A percentile compares a stretch with the other conserved stretches of the same genome.
These are phyloP conservation scores for Curvularia verruculosa DNA, from an alignment of 2,329 filamentous ascomycete genomes.

Conservation along the genomic window DNA sequence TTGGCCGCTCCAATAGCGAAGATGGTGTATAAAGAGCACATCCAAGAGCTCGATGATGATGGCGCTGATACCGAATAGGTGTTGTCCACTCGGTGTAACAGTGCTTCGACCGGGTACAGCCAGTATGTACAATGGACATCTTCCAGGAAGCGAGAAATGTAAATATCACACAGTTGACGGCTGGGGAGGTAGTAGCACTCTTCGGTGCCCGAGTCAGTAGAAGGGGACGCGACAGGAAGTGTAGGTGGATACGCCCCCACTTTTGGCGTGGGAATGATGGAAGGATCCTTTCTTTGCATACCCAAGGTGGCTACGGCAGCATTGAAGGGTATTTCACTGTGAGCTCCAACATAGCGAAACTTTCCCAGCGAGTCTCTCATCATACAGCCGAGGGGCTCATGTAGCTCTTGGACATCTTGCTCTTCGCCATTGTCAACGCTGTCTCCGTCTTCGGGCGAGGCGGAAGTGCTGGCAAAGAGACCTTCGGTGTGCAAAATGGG, in stretches of 20 bases:
- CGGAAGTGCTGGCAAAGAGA: slow-evolving; percentile 29
- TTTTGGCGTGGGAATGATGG: slow-evolving; percentile 40
- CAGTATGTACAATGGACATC: slow-evolving; percentile 48
- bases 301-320: slow-evolving; percentile 44
- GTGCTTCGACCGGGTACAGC: slow-evolving; percentile 44
- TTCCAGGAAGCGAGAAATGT: slow-evolving; percentile 43
- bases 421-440: slow-evolving; percentile 36
- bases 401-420: slow-evolving; percentile 42
- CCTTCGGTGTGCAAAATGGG: slow-evolving; percentile 31
- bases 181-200: slow-evolving; percentile 41
- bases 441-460: slow-evolving; percentile 33
- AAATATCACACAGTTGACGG: slow-evolving; percentile 38
- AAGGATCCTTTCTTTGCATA: slow-evolving; percentile 24
- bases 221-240: slow-evolving; percentile 27
- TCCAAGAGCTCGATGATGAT: slow-evolving; percentile 40
- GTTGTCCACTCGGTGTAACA: slow-evolving; percentile 41
- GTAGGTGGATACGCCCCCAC: slow-evolving; percentile 43
- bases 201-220: slow-evolving; percentile 22
- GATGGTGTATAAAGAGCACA: slow-evolving; percentile 47
- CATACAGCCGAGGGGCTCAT: slow-evolving; percentile 47
- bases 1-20: slow-evolving; percentile 43
- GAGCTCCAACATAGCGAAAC: slow-evolving; percentile 45
- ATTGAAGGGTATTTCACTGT: slow-evolving; percentile 49
- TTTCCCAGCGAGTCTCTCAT: slow-evolving; percentile 46
- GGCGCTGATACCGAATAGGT: slow-evolving; percentile 37